phyloP scores from a whole-genome alignment of 2,329 filamentous ascomycete species.

The Furcasterigmium sp. region DNA sequence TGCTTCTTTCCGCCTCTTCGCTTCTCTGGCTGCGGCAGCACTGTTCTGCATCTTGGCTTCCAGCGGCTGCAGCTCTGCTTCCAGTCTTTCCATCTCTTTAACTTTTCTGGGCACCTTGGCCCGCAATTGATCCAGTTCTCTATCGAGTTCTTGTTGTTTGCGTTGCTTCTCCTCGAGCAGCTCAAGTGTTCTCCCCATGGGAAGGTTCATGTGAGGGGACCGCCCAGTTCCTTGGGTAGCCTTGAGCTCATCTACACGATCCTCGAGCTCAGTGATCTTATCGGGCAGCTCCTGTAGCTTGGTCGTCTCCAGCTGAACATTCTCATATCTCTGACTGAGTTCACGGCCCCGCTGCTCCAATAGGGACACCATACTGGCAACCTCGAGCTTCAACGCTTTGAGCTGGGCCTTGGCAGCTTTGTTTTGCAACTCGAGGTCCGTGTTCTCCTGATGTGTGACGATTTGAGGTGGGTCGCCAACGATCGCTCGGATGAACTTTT shows the following conservation, averaged over 20 bases:
- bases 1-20: slow-evolving; percentile 61
- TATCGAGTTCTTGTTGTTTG: slow-evolving; percentile 51
- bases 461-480: slow-evolving; percentile 86
- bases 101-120: slow-evolving; percentile 59
- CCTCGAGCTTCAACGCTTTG: slow-evolving; percentile 74
- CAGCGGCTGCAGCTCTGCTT: slow-evolving; percentile 62
- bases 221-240: slow-evolving; percentile 28
- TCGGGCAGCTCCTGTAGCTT: slow-evolving; percentile 46
- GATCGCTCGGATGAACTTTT: slow-evolving; percentile 92
- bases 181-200: slow-evolving; percentile 50
- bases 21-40: slow-evolving; percentile 64
- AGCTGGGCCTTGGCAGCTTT: slow-evolving; percentile 68
- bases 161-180: slow-evolving; percentile 45
- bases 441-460: slow-evolving; percentile 76
- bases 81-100: slow-evolving; percentile 61
- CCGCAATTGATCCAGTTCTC: slow-evolving; percentile 58
- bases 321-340: slow-evolving; percentile 50
- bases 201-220: slow-evolving; percentile 46
- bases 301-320: slow-evolving; percentile 40
- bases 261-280: slow-evolving; percentile 43
- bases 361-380: slow-evolving; percentile 65
- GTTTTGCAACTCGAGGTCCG: slow-evolving; percentile 65
- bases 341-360: slow-evolving; percentile 62
- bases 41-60: slow-evolving; percentile 63
- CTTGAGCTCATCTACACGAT: slow-evolving; percentile 39